Percentiles rank a stretch among this genome's conserved stretches.
Conservation (phyloP, 2,329 filamentous ascomycete genomes). For the Pseudogymnoascus sp. region DNA sequence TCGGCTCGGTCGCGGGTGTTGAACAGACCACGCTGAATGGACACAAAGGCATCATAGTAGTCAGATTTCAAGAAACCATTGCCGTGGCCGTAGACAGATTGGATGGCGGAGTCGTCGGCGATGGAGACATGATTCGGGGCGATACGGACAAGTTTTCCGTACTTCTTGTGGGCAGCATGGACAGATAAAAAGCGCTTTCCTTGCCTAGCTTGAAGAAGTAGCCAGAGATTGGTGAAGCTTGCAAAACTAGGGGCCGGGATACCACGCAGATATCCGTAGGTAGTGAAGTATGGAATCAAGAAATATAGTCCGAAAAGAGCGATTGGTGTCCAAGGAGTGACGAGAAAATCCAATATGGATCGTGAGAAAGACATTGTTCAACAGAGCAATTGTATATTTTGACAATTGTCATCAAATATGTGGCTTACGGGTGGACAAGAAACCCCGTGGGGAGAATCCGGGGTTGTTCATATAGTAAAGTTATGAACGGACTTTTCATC, state of each 20-base stretch:
- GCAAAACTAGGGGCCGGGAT: slow-evolving; percentile 47
- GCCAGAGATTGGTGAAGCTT: slow-evolving; percentile 71
- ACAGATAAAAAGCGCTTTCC: slow-evolving; percentile 58
- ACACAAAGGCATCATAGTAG: slow-evolving; percentile 89
- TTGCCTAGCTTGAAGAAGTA: slow-evolving; percentile 56
- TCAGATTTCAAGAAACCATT: slow-evolving; percentile 66
- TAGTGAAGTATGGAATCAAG: slow-evolving; percentile 27
- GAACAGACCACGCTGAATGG: slow-evolving; percentile 77
- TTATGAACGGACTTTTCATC: not conserved
- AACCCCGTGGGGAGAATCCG: not conserved
- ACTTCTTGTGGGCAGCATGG: slow-evolving; percentile 53
- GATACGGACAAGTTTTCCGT: slow-evolving; percentile 65
- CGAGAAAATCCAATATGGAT: slow-evolving; percentile 31
- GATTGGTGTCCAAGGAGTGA: slow-evolving; percentile 41
- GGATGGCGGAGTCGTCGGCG: slow-evolving; percentile 66
- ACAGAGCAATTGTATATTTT: not conserved
- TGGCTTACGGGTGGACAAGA: not conserved
- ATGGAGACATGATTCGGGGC: slow-evolving; percentile 75
- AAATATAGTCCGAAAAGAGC: slow-evolving; percentile 36
- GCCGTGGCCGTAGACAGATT: slow-evolving; percentile 65
- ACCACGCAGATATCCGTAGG: slow-evolving; percentile 26
- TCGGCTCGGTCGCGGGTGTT: slow-evolving; percentile 77
- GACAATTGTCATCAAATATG: not conserved
- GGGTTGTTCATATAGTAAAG: slow-evolving; percentile 1
- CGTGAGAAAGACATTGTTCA: slow-evolving; percentile 17